phyloP scores from a whole-genome alignment of 768 basidiomycete genomes.

The Hygrocybe punicea region DNA sequence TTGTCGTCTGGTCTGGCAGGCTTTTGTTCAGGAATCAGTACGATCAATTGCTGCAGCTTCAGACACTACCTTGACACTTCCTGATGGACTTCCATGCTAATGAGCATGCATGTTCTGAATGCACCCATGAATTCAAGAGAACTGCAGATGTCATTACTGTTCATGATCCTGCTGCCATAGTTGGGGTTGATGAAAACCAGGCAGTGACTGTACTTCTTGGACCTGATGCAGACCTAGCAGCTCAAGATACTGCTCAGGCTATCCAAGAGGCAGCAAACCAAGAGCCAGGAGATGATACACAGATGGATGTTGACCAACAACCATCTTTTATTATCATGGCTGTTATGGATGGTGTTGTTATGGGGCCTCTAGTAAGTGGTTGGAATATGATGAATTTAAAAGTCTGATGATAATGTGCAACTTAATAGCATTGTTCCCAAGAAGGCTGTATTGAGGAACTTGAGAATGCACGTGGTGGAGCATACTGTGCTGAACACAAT shows the following conservation, averaged over 20 bases:
- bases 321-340: constrained; percentile 4
- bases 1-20: constrained; percentile 15
- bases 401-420: neutral
- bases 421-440: constrained; percentile 8
- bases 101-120: constrained; percentile 9
- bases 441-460: constrained; percentile 5
- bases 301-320: neutral
- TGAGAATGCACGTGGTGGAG: constrained; percentile 4
- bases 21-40: constrained; percentile 22
- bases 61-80: constrained; percentile 1
- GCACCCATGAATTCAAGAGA: constrained; percentile 8
- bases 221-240: neutral
- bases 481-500: constrained; percentile 2
- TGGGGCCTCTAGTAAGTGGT: constrained; percentile 4
- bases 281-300: neutral
- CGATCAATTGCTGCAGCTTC: constrained; percentile 10
- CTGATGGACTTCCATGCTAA: constrained; percentile 6
- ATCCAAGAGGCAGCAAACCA: neutral
- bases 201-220: neutral
- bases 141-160: constrained; percentile 1
- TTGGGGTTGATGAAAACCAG: constrained; percentile 5
- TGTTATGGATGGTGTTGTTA: constrained; percentile 16
- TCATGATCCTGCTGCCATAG: neutral
- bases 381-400: neutral
- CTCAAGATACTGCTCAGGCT: neutral